A percentile compares a stretch with the other conserved stretches of the same genome.
These are phyloP conservation scores for Pichiaceae sp. DNA, from an alignment of 1,139 yeast genomes.

Conservation along the genomic window DNA sequence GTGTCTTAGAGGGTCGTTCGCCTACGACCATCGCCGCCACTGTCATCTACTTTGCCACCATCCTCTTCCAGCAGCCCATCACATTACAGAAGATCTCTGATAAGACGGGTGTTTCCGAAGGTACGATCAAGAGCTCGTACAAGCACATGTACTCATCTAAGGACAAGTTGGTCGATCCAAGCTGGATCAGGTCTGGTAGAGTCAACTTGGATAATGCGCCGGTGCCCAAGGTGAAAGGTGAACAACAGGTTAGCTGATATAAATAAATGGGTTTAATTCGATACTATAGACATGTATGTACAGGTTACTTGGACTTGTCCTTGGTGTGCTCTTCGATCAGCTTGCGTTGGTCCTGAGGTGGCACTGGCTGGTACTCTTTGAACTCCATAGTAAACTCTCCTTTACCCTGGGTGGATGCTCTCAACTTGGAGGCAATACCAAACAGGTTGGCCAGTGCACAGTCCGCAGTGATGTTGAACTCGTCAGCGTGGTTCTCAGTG, in stretches of 20 bases:
- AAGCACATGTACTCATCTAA: conserved; percentile 63
- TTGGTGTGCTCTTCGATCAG: conserved; percentile 78
- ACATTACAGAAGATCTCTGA: conserved; percentile 81
- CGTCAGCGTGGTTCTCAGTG: conserved; percentile 91
- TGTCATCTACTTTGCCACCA: conserved; percentile 87
- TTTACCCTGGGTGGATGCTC: conserved; percentile 98
- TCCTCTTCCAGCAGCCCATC: conserved; percentile 57
- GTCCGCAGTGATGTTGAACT: conserved; percentile 87
- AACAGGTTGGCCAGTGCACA: conserved; percentile 93
- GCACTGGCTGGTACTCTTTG: conserved; percentile 83
- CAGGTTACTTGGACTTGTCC: conserved; percentile 26
- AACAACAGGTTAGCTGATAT: not conserved
- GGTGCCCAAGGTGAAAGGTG: not conserved
- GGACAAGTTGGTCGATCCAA: conserved; percentile 70
- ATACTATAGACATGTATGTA: conserved; percentile 2
- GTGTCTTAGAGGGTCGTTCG: conserved; percentile 92
- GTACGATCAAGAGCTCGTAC: conserved; percentile 90
- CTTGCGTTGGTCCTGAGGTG: conserved; percentile 86
- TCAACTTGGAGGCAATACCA: conserved; percentile 89
- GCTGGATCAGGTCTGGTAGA: conserved; percentile 68
- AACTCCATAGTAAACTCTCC: conserved; percentile 97
- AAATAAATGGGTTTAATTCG: too few relatives aligned
- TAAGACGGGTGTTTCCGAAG: conserved; percentile 96
- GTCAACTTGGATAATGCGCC: conserved; percentile 29
- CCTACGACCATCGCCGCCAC: conserved; percentile 98